Conservation (phyloP, 2,329 filamentous ascomycete genomes). For the Clarireedia sp. region DNA sequence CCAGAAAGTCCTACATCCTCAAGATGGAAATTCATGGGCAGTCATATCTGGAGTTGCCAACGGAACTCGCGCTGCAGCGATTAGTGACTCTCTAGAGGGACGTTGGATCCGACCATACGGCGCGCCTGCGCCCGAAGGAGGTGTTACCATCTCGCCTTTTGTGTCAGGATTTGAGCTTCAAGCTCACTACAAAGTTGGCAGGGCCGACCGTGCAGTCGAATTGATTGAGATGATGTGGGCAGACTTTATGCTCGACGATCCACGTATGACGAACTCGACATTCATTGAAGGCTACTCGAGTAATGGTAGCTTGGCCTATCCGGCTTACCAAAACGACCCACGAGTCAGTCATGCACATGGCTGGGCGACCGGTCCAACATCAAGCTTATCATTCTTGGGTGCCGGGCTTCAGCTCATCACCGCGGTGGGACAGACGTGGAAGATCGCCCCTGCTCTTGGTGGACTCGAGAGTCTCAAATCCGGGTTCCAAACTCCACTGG, state of each 20-base stretch:
- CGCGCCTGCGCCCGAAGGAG: constrained; percentile 47
- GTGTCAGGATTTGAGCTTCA: constrained; percentile 52
- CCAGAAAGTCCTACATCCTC: constrained; percentile 43
- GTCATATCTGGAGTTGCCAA: constrained; percentile 19
- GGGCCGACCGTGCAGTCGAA: constrained; percentile 43
- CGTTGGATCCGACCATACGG: constrained; percentile 45
- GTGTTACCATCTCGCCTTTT: constrained; percentile 45
- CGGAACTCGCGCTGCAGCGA: neutral
- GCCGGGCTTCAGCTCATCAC: no score
- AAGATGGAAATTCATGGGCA: constrained; percentile 51
- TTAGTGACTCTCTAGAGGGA: constrained; percentile 25
- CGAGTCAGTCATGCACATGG: constrained; percentile 44
- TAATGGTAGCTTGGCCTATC: constrained; percentile 50
- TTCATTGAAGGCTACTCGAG: constrained; percentile 50
- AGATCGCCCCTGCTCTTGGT: no score
- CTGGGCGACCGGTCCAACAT: constrained; percentile 38
- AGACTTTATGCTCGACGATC: constrained; percentile 47
- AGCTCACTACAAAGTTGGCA: constrained; percentile 43
- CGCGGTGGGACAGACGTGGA: no score
- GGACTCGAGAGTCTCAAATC: no score
- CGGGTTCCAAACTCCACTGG: no score
- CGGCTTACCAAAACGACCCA: constrained; percentile 42
- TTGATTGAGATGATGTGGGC: constrained; percentile 51
- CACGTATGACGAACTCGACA: constrained; percentile 50
- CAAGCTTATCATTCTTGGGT: no score